Base-by-base conservation (phyloP, 352 stramenopile species). In the Globisporangium polare region DNA sequence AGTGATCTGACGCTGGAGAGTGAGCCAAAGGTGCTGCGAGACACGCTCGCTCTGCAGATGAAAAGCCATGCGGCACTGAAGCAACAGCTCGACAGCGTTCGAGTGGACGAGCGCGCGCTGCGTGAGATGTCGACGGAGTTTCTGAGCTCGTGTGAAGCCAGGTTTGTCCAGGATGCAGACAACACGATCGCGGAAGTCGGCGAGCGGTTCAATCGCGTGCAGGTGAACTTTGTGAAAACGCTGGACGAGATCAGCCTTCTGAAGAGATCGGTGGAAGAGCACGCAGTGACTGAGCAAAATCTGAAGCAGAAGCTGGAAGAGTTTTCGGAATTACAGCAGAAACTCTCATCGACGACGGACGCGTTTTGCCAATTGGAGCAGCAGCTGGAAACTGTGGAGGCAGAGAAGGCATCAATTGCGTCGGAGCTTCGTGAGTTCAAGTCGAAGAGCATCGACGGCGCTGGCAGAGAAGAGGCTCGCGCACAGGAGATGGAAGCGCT, bases 401-500 rank as follows among this genome's bases (percentile, higher is more conserved):
- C 0, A 50, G 41, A 29, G 47, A 63, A 63, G 15, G 53, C 68
- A 18, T 53, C 54, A 8, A 31, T 73, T 3, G 46, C 62, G 45
- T 43, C 50, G 27, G 61, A 73, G 26, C 59, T 62, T 18, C 56
- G 71, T 1, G 57, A 68, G 1, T 60, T 73, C 43, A 60, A 60
- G 29, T 56, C 65, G 29, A 64, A 71, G 37, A 59, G 69, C 29
- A 69, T 68, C 18, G 66, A 51, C 4, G 63, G 53, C 8, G 35
- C 47, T n/a, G 50, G 27, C n/a, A 46, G 53, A 60, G 53, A 33
- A 55, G 39, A 64, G 47, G 46, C 61, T 37, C 62, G 66, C 6
- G 56, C 72, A 58, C 56, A 83, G 51, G 60, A 80, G 47, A 60
- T 67, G 0, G 41, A 62, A 9, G 55, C 64, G 22, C 26, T 85